Conservation (phyloP, 2,329 filamentous ascomycete genomes). For the Fusarium dimerum region DNA sequence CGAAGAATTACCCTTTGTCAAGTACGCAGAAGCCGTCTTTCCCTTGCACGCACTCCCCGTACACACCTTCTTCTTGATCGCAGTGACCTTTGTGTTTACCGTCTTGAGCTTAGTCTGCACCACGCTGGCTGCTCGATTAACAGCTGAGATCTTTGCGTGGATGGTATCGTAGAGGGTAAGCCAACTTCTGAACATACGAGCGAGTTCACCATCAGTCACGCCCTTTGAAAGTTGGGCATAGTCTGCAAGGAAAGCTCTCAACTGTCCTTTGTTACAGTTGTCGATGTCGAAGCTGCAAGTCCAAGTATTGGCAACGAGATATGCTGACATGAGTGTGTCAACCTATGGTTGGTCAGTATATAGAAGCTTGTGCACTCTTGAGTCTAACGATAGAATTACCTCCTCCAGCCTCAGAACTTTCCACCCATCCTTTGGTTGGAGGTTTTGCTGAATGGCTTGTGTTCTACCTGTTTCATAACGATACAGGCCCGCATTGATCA, state of each 20-base stretch:
- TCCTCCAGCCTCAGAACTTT: neutral
- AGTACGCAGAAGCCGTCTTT: neutral
- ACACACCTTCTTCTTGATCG: conserved; percentile 1
- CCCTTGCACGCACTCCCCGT: conserved; percentile 6
- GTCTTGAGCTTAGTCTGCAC: conserved; percentile 1
- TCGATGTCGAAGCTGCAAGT: neutral
- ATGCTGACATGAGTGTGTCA: neutral
- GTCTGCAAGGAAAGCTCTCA: neutral
- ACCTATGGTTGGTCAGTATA: neutral
- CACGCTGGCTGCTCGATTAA: conserved; percentile 1
- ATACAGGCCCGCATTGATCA: neutral
- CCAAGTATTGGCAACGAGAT: neutral
- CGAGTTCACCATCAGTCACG: neutral
- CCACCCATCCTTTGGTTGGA: neutral
- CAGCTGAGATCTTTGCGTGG: neutral
- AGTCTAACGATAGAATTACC: neutral
- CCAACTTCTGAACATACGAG: conserved; percentile 1
- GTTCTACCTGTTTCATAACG: neutral
- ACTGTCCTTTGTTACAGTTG: neutral
- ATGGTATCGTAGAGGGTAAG: neutral
- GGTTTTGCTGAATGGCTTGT: neutral
- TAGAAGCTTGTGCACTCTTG: neutral
- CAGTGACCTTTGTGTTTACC: neutral
- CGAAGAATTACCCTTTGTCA: conserved; percentile 3
- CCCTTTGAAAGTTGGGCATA: neutral